Evolutionary conservation across 805 yeast species (phyloP), one percentile per base, ranked within the genome.

Genomic region (Lachancea mirantina): DNA sequence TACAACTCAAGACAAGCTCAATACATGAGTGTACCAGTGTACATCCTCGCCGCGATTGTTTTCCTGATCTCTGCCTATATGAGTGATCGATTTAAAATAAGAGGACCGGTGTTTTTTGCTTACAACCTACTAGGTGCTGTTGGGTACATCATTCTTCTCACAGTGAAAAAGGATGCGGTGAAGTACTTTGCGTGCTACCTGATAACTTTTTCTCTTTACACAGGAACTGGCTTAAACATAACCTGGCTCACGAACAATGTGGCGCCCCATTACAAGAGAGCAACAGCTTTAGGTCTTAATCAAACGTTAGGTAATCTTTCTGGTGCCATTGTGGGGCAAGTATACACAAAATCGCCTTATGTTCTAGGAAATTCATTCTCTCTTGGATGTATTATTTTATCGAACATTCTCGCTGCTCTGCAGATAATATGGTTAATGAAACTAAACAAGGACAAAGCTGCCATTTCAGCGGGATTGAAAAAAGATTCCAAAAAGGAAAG

Each of bases 261-360:
- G 21, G 64, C 69, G 2, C 67, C 67, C 6, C 57, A 55, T 34
- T 65, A 59, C 49, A 61, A 61, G 34, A 56, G 71, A 45, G 64
- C 67, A 6, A 55, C 68, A 3, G 59, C 67, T 4, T 45, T 67
- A 30, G 71, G 67, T 7, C 33, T 54, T 21, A 64, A 68, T 32
- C 71, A 65, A 42, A 55, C 67, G 2, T 36, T 67, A 11, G 73
- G 72, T 6, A 68, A 68, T 40, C 37, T 62, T 17, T 58, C 72
- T 5, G 74, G 74, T 32, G 66, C 61, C 3, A 50, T 67, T 38
- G 62, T 65, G 20, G 65, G 66, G 17, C 71, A 66, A 42, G 60
- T 67, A 15, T 68, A 65, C 47, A 46, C 64, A 21, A 41, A 46
- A 6, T 45, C 68, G 3, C 68, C 68, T 4, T 67, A 60, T 36